Evolutionary conservation across 768 basidiomycete species (phyloP), one percentile per base, ranked within the genome.

Genomic region (Leccinum imitatum): DNA sequence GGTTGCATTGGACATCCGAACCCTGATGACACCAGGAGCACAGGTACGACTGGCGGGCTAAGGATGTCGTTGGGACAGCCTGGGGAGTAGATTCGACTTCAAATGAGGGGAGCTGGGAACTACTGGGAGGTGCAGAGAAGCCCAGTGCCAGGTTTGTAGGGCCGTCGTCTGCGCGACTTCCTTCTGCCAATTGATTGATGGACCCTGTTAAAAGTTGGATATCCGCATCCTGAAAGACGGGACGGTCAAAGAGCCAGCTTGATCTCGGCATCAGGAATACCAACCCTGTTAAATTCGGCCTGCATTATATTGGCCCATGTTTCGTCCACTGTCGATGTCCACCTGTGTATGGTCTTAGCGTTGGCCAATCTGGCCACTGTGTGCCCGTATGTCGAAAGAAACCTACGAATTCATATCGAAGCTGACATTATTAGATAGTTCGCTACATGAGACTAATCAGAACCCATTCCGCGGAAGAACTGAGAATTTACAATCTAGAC

Each of bases 1-100:
- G 37, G 1, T 15, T 1, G 9, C 69, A 71, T 15, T 0, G 13
- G 1, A 1, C 2, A 15, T 30, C 10, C 6, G 61, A 51, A 15
- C 15, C 30, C 2, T 63, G 41, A 1, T n/a, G 25, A 5, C n/a
- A 9, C 69, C 69, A 69, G 25, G 56, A 52, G 27, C 67, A 70
- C 7, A 0, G 14, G 37, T 67, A 64, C 7, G 39, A 50, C 6
- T 46, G 39, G 27, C 44, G 17, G 15, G 39, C 44, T 0, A 48
- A 31, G 30, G 0, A 17, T 35, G 53, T 56, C 1, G 30, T 25
- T 2, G 37, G 56, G 8, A 6, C 3, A 3, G 13, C 1, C 17
- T 35, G 15, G 13, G 51, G 5, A 11, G 39, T 4, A 3, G 51
- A 21, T 9, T 25, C 5, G 4, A 6, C 10, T 47, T 19, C 47